Evolutionary conservation across 352 stramenopile species (phyloP).

Genomic region (Phytophthora multivora): DNA sequence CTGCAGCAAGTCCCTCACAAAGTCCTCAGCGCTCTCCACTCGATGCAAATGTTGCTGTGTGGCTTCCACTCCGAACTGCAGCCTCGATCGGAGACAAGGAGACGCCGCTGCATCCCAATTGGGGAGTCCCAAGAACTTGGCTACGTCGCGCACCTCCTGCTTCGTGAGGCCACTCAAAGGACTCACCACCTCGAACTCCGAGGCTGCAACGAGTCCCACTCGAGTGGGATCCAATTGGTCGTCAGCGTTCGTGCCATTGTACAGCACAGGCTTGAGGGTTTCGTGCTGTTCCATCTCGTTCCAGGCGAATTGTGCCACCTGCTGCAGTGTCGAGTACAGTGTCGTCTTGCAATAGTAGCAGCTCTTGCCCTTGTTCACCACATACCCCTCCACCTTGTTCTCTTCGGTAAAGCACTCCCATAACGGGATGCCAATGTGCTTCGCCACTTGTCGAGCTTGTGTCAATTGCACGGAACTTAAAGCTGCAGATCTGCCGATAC

Average conservation of each 20-base stretch:
- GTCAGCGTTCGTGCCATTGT: conserved; percentile 98
- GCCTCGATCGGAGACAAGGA: conserved; percentile 94
- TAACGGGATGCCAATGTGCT: conserved; percentile 88
- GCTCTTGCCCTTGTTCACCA: conserved; percentile 93
- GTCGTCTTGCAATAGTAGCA: conserved; percentile 98
- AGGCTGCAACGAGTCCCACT: conserved; percentile 91
- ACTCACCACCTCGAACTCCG: conserved; percentile 93
- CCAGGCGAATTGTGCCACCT: conserved; percentile 77
- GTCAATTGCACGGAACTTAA: conserved; percentile 88
- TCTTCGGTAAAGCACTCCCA: conserved; percentile 90
- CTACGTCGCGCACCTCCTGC: conserved; percentile 83
- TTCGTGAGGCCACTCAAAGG: conserved; percentile 92
- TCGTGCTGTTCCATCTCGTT: conserved; percentile 26
- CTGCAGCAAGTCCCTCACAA: conserved; percentile 53
- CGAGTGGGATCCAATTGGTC: conserved; percentile 94
- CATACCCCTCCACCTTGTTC: conserved; percentile 85
- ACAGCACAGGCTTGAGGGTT: conserved; percentile 67
- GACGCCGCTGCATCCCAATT: conserved; percentile 97
- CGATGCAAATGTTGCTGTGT: conserved; percentile 78
- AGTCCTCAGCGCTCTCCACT: conserved; percentile 71
- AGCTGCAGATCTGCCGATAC: conserved; percentile 92
- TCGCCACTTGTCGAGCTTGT: conserved; percentile 87
- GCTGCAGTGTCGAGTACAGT: conserved; percentile 94
- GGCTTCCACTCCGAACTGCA: conserved; percentile 95
- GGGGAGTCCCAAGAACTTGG: conserved; percentile 90